Evolutionary conservation across 2,329 filamentous ascomycete species (phyloP).

Genomic region (Trichoderma brevicompactum): DNA sequence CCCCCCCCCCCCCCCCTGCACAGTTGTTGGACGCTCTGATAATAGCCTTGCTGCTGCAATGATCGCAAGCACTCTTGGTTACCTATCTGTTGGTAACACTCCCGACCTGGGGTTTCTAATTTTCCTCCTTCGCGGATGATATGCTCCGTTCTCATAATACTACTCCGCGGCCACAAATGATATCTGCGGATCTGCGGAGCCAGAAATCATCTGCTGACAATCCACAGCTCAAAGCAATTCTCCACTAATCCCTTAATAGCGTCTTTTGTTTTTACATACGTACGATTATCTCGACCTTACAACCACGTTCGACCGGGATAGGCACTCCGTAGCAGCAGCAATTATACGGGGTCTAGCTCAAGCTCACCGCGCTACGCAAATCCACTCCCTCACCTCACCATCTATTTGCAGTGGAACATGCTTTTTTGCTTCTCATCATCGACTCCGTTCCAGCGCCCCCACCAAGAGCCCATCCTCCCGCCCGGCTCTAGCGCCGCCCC

Average conservation of each 20-base stretch:
- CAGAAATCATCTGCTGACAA: slow-evolving; percentile 20
- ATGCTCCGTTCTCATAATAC: slow-evolving; percentile 18
- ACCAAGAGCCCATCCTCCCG: slow-evolving; percentile 19
- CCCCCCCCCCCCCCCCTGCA: not conserved
- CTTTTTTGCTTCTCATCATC: no score
- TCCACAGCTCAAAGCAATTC: slow-evolving; percentile 10
- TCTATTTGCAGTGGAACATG: not conserved
- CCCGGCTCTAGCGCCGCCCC: slow-evolving; percentile 16
- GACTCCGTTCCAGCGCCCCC: slow-evolving; percentile 18
- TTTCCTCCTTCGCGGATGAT: slow-evolving; percentile 12
- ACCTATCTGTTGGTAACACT: not conserved
- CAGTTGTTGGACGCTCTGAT: not conserved
- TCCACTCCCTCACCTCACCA: slow-evolving; percentile 5
- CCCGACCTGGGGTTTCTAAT: not conserved
- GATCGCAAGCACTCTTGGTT: not conserved
- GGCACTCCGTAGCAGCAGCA: not conserved
- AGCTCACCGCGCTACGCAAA: not conserved
- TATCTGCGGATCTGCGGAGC: slow-evolving; percentile 20
- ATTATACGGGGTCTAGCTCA: not conserved
- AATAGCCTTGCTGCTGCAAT: not conserved
- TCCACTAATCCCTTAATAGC: slow-evolving; percentile 18
- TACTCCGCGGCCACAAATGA: slow-evolving; percentile 4
- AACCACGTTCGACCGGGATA: not conserved
- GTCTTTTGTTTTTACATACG: not conserved
- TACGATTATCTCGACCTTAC: not conserved